These are phyloP conservation scores for Cyclocybe aegerita DNA, from an alignment of 768 basidiomycete species.

Conservation along the genomic window DNA sequence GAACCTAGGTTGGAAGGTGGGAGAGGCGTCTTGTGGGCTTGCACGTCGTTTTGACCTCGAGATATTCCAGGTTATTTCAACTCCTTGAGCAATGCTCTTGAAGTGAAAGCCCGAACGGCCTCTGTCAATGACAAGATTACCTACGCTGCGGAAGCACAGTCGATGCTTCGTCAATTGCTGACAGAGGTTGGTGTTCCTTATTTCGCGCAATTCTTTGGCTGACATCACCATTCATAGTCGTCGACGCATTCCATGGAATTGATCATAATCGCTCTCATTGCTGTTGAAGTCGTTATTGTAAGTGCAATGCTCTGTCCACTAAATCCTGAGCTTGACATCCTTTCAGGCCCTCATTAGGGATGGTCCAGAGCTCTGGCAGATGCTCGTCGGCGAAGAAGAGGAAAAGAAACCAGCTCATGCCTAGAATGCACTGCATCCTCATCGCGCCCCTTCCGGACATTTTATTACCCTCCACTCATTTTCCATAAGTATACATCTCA, in stretches of 20 bases:
- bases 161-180: conserved; percentile 82
- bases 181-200: conserved; percentile 62
- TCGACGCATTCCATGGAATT: conserved; percentile 92
- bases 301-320: conserved; percentile 21
- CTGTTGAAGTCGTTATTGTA: conserved; percentile 93
- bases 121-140: conserved; percentile 92
- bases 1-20: conserved; percentile 86
- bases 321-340: conserved; percentile 1
- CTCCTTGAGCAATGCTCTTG: conserved; percentile 80
- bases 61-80: conserved; percentile 68
- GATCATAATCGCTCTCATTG: conserved; percentile 92
- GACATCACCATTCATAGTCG: conserved; percentile 46
- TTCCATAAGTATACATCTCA: neutral
- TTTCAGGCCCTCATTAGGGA: conserved; percentile 72
- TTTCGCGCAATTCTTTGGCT: neutral
- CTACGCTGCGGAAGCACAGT: conserved; percentile 88
- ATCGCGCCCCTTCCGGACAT: neutral
- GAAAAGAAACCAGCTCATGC: conserved; percentile 5
- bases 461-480: neutral
- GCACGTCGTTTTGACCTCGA: neutral
- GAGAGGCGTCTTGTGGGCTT: conserved; percentile 14
- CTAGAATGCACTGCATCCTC: neutral
- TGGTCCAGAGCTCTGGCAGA: conserved; percentile 73
- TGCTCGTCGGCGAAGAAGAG: conserved; percentile 37
- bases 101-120: conserved; percentile 78